phyloP scores from a whole-genome alignment of 352 stramenopile species.

The Phytopythium aichiense region DNA sequence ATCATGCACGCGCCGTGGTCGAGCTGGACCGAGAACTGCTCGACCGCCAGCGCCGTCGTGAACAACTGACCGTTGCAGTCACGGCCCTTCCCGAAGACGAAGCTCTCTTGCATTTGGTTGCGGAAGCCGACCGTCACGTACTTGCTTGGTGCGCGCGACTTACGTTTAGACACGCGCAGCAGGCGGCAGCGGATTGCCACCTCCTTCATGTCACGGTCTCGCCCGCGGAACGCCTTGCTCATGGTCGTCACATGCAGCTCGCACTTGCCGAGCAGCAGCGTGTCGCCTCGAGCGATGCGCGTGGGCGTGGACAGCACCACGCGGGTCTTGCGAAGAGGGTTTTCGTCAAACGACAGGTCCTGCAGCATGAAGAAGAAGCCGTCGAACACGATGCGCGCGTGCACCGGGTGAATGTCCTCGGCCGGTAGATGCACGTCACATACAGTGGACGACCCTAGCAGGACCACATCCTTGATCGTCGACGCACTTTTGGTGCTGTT shows the following conservation, averaged over 20 bases:
- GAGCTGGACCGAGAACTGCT: conserved; percentile 67
- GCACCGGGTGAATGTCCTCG: conserved; percentile 42
- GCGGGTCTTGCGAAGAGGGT: conserved; percentile 46
- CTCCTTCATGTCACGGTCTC: conserved; percentile 63
- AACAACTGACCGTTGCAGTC: conserved; percentile 57
- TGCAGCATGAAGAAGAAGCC: conserved; percentile 63
- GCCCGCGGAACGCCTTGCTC: conserved; percentile 41
- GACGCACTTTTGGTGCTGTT: background rate
- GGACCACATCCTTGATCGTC: conserved; percentile 25
- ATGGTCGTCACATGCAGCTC: conserved; percentile 43
- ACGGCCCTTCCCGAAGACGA: conserved; percentile 55
- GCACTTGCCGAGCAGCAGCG: conserved; percentile 53
- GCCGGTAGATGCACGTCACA: conserved; percentile 52
- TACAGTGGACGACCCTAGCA: conserved; percentile 49
- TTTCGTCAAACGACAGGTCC: conserved; percentile 66
- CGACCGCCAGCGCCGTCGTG: conserved; percentile 46
- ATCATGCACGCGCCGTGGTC: conserved; percentile 54
- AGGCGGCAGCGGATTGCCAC: conserved; percentile 61
- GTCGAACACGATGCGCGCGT: conserved; percentile 63
- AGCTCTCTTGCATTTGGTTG: conserved; percentile 29
- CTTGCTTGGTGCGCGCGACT: conserved; percentile 33
- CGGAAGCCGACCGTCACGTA: conserved; percentile 60
- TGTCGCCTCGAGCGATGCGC: conserved; percentile 51
- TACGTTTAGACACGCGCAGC: conserved; percentile 58
- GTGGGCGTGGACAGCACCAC: conserved; percentile 39